These are phyloP conservation scores for Canavalia gladiata DNA, from an alignment of 306 rosid genomes.

Conservation along the genomic window DNA sequence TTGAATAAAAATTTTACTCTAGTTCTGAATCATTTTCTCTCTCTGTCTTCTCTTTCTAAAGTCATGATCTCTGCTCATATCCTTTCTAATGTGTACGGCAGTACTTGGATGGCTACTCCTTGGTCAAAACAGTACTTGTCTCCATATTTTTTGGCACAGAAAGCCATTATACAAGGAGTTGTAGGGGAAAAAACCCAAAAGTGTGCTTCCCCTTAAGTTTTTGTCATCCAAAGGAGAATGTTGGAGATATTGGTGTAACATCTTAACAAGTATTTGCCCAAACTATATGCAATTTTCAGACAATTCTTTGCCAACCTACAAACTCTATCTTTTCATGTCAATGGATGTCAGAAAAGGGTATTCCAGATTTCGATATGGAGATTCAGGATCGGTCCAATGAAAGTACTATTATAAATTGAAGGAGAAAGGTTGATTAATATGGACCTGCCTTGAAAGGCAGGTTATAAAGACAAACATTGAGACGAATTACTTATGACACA, in stretches of 20 bases:
- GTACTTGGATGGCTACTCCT: not conserved
- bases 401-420: not conserved
- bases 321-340: not conserved
- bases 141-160: too few relatives aligned
- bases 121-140: not conserved
- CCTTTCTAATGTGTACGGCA: too few relatives aligned
- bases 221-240: not conserved
- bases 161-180: too few relatives aligned
- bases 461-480: conserved; percentile 10
- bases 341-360: not conserved
- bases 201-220: too few relatives aligned
- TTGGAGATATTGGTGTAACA: not conserved
- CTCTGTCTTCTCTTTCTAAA: too few relatives aligned
- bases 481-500: conserved; percentile 12
- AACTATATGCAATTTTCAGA: not conserved
- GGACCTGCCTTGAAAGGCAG: not conserved
- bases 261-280: not conserved
- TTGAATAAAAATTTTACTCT: too few relatives aligned
- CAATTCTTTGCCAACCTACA: not conserved
- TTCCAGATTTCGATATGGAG: not conserved
- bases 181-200: too few relatives aligned
- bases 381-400: not conserved
- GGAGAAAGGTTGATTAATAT: not conserved
- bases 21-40: too few relatives aligned
- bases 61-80: too few relatives aligned